A percentile compares a stretch with the other conserved stretches of the same genome.
Evolutionary conservation across 129 eudicot genomes (phyloP).

Genomic region (Dittrichia graveolens): DNA sequence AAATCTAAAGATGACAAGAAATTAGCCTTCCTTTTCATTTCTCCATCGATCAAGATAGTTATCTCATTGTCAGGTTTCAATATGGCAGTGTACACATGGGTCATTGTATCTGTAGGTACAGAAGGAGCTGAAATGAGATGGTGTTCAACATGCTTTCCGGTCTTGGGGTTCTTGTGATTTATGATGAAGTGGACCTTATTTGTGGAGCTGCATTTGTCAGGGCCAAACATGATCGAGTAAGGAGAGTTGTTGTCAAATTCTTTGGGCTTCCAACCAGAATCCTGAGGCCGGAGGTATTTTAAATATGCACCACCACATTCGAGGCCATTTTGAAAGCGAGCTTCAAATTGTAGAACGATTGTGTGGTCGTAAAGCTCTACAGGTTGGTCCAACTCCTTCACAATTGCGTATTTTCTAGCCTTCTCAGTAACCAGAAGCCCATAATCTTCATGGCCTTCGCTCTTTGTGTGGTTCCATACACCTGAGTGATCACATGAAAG

Average conservation of each 20-base stretch:
- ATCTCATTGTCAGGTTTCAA: constrained; percentile 66
- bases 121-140: constrained; percentile 76
- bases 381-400: constrained; percentile 68
- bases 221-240: constrained; percentile 93
- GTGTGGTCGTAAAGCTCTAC: constrained; percentile 61
- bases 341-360: constrained; percentile 79
- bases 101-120: constrained; percentile 76
- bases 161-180: constrained; percentile 80
- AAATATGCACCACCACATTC: constrained; percentile 98
- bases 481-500: constrained; percentile 45
- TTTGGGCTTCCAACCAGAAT: constrained; percentile 82
- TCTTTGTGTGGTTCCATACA: constrained; percentile 87
- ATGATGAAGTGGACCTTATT: constrained; percentile 90
- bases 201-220: constrained; percentile 93
- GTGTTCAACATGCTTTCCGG: constrained; percentile 78
- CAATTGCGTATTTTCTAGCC: constrained; percentile 91
- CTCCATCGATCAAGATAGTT: constrained; percentile 76
- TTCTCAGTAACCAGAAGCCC: constrained; percentile 89
- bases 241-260: constrained; percentile 85
- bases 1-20: constrained; percentile 64
- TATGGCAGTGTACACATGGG: constrained; percentile 89
- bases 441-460: constrained; percentile 93
- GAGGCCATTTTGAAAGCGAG: constrained; percentile 83
- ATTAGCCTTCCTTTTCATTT: constrained; percentile 78
- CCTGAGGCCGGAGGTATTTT: constrained; percentile 89